Evolutionary conservation across 352 stramenopile species (phyloP), one percentile per base, ranked within the genome.

Genomic region (Phytopythium litorale): DNA sequence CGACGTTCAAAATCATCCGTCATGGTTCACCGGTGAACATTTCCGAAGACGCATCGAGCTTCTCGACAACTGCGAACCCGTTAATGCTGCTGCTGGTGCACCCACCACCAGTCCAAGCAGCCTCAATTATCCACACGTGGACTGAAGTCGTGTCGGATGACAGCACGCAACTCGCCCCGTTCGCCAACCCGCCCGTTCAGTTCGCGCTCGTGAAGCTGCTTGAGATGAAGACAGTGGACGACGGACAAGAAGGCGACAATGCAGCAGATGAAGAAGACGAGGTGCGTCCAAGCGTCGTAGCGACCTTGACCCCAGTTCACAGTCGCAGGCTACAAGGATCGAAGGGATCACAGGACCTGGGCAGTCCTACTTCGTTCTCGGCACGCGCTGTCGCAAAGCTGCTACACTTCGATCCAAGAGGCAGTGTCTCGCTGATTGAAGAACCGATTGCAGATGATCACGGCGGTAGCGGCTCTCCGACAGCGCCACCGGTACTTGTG

Each of bases 391-490:
- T 56, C n/a, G 64, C 70, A 15, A 65, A 46, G 35, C 61, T 73
- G 15, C 67, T 77, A 12, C 58, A 56, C 0, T 66, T 84, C 18
- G 78, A 89, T 64, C 72, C 74, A 7, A 56, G 64, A 30, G 78
- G 81, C 13, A 87, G 78, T 37, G 64, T 86, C 15, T 49, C 81
- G 25, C 50, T 90, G 25, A 62, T 87, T 18, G 69, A 88, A 64
- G 76, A 87, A 19, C 21, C 54, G 12, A 45, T 58, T 53, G 43
- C 32, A 9, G 32, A 42, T 38, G 37, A 46, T 57, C 53, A 30
- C 30, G 48, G 25, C 35, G 42, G 1, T 5, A 49, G 37, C 28
- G 8, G 35, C 35, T 40, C 21, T 43, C 55, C 49, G 19, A 62
- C 46, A 18, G 52, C 48, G 30, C 16, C 68, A 32, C 68, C 76